Conservation (phyloP, 495 filamentous ascomycete genomes). For the Xylona heveae region DNA sequence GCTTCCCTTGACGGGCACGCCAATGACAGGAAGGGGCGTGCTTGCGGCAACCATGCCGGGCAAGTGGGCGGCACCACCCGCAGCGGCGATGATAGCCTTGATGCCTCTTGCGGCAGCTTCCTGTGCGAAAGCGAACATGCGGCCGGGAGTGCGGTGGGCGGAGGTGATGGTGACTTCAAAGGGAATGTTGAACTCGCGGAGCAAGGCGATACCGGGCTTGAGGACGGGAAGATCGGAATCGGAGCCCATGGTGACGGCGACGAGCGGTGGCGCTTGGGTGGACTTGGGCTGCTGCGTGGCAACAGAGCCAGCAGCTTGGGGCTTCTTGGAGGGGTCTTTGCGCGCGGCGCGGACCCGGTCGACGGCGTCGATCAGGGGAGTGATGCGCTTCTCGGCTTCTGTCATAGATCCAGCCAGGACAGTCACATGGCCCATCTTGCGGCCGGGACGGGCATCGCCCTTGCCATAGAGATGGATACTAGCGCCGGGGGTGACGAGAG, state of each 20-base stretch:
- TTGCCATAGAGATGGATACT: slow-evolving; percentile 86
- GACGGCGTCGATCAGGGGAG: slow-evolving; percentile 28
- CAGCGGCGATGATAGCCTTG: slow-evolving; percentile 86
- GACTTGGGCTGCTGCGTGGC: neutral
- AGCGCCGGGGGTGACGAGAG: slow-evolving; percentile 21
- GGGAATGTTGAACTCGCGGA: slow-evolving; percentile 54
- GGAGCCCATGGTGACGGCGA: slow-evolving; percentile 86
- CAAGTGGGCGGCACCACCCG: slow-evolving; percentile 78
- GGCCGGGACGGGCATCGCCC: slow-evolving; percentile 48
- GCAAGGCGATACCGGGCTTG: slow-evolving; percentile 50
- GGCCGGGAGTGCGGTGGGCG: slow-evolving; percentile 73
- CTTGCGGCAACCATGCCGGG: slow-evolving; percentile 82
- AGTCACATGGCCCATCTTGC: slow-evolving; percentile 93
- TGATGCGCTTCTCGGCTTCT: slow-evolving; percentile 48
- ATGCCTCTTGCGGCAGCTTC: slow-evolving; percentile 45
- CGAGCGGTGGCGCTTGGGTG: slow-evolving; percentile 23
- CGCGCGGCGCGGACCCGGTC: slow-evolving; percentile 10
- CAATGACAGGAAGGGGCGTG: slow-evolving; percentile 80
- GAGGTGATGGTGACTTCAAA: slow-evolving; percentile 72
- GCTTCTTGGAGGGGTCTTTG: neutral
- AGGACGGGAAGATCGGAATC: slow-evolving; percentile 78
- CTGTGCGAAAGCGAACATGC: slow-evolving; percentile 58
- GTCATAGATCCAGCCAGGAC: slow-evolving; percentile 44
- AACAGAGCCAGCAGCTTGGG: neutral
- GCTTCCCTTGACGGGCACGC: slow-evolving; percentile 75